Evolutionary conservation across 352 stramenopile genomes (phyloP).

Genomic region (Phytophthora brassicae): DNA sequence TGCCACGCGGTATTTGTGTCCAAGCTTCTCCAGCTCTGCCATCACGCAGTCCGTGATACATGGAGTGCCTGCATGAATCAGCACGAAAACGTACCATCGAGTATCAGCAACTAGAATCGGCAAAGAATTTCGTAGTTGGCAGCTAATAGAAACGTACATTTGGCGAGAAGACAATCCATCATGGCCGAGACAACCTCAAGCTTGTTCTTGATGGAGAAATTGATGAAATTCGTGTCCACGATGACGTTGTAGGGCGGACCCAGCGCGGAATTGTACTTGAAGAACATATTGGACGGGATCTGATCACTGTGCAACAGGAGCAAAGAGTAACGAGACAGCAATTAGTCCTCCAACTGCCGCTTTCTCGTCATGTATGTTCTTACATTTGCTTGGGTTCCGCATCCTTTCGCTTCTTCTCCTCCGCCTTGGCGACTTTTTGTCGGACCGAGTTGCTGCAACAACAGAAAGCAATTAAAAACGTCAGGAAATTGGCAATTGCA

Average conservation of each 20-base stretch:
- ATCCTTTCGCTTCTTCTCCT: constrained; percentile 90
- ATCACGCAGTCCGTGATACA: constrained; percentile 99
- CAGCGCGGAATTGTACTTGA: constrained; percentile 99
- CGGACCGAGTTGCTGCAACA: constrained; percentile 72
- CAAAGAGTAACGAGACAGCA: constrained; percentile 17
- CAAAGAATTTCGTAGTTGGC: background rate
- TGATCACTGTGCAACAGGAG: constrained; percentile 77
- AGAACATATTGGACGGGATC: constrained; percentile 98
- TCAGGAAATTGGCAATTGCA: background rate
- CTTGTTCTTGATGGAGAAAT: constrained; percentile 99
- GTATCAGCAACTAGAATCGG: background rate
- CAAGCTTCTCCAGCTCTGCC: constrained; percentile 99
- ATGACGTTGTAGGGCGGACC: constrained; percentile 98
- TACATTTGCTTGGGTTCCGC: constrained; percentile 94
- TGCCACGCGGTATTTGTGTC: constrained; percentile 96
- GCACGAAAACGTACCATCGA: background rate
- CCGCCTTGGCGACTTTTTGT: constrained; percentile 68
- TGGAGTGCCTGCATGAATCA: constrained; percentile 62
- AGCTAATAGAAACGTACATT: constrained; percentile 75
- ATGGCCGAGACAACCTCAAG: constrained; percentile 98
- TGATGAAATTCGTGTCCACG: constrained; percentile 99
- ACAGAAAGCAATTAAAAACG: background rate
- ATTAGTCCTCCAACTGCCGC: constrained; percentile 13
- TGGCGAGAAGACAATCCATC: constrained; percentile 99
- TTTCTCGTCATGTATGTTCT: background rate